A percentile compares a stretch with the other conserved stretches of the same genome.
These are phyloP conservation scores for Coemansia sp. DNA, from an alignment of 192 early-diverging fungal species.

Conservation along the genomic window DNA sequence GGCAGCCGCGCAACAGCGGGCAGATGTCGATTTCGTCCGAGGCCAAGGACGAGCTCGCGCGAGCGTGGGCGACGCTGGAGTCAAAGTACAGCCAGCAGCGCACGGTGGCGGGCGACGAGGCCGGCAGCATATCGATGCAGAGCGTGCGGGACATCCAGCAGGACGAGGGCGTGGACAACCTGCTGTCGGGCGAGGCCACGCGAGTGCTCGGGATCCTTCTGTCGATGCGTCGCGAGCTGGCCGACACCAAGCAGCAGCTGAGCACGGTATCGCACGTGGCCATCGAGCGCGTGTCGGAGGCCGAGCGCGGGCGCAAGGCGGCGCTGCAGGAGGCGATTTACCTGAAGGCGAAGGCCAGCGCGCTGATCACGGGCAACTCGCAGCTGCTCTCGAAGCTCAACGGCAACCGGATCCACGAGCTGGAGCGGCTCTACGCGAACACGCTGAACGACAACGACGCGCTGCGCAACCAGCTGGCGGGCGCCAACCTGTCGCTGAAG, in stretches of 20 bases:
- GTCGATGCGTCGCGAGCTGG: constrained; percentile 48
- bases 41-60: constrained; percentile 20
- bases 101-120: constrained; percentile 1
- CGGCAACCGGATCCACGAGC: constrained; percentile 43
- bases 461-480: constrained; percentile 45
- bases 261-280: constrained; percentile 47
- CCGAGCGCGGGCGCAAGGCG: constrained; percentile 52
- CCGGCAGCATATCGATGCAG: constrained; percentile 16
- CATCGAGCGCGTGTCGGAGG: constrained; percentile 53
- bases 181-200: constrained; percentile 17
- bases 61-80: constrained; percentile 28
- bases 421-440: constrained; percentile 55
- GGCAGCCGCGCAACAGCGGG: constrained; percentile 14
- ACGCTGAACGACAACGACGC: constrained; percentile 54
- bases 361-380: constrained; percentile 31
- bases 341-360: constrained; percentile 53
- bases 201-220: constrained; percentile 40
- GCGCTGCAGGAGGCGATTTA: constrained; percentile 59
- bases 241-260: constrained; percentile 51
- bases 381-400: constrained; percentile 39
- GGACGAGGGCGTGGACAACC: constrained; percentile 8
- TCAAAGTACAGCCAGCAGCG: constrained; percentile 38
- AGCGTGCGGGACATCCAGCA: constrained; percentile 4
- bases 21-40: constrained; percentile 30
- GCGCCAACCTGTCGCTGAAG: constrained; percentile 44